Evolutionary conservation across 139 green algal genomes (phyloP), one percentile per base, ranked within the genome.

Genomic region (Auxenochlorella pyrenoidosa): DNA sequence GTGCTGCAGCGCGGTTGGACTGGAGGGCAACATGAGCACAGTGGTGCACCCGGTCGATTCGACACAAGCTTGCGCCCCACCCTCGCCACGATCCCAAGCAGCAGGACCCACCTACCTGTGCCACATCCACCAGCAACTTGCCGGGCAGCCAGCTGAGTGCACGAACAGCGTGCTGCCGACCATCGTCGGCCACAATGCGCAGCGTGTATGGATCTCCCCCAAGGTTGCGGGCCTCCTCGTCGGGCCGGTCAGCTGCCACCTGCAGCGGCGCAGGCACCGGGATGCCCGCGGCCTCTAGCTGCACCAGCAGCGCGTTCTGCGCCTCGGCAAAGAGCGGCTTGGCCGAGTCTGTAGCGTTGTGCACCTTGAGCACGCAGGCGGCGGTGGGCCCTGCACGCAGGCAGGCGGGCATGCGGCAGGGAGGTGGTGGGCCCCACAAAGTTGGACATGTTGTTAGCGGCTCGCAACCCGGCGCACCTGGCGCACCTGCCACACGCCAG

Each of bases 61-160:
- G 10, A 73, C 51, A 73, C 28, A 34, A 5, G 47, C 47, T 6
- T 10, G 47, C 47, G 47, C 13, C 26, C 3, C 47, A 54, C 54
- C 54, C 54, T 4, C 79, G 41, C 34, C 54, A 38, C 2, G 12
- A 30, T 34, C 21, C 22, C 19, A 47, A 72, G n/a, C 58, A 26
- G 21, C 36, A 38, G 3, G 51, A 12, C 22, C 51, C 1, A 36
- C 51, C 12, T n/a, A 83, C 79, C 79, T 75, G 58, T 12, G 36
- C 13, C 44, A 38, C 65, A 5, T 72, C 51, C 8, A 58, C 47
- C 41, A 88, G 43, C 41, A 85, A n/a, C 24, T 21, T 58, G 18
- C 85, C 85, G 1, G 75, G 63, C 32, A 84, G n/a, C 36, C 43
- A 88, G 16, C 75, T 85, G 40, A 88, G 75, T 75, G 84, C 65